phyloP scores from a whole-genome alignment of 805 yeast species.

The Yarrowia sp. region DNA sequence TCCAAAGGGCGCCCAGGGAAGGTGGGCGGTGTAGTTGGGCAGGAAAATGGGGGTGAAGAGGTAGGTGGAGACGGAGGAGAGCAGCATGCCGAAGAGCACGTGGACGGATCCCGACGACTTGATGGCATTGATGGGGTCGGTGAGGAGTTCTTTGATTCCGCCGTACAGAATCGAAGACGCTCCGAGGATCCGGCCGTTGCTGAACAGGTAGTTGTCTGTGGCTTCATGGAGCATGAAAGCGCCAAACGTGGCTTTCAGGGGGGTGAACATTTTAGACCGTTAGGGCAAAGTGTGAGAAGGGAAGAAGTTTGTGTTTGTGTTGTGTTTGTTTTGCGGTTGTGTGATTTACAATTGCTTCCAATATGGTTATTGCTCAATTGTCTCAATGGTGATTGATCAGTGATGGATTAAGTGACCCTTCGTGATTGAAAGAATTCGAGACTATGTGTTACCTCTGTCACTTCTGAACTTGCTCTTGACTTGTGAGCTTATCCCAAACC shows the following conservation, averaged over 20 bases:
- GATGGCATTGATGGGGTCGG: constrained; percentile 10
- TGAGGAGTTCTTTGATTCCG: neutral
- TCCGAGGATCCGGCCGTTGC: constrained; percentile 4
- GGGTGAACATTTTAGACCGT: neutral
- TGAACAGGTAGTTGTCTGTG: constrained; percentile 1
- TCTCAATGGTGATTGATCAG: too few relatives aligned
- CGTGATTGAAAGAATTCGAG: too few relatives aligned
- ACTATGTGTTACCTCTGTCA: too few relatives aligned
- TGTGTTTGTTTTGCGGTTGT: too few relatives aligned
- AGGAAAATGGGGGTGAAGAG: constrained; percentile 7
- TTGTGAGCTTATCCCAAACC: neutral
- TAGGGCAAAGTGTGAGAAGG: neutral
- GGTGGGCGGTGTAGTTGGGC: constrained; percentile 1
- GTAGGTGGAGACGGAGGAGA: constrained; percentile 1
- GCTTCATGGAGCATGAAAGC: constrained; percentile 15
- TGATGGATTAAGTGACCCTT: too few relatives aligned
- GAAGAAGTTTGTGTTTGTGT: too few relatives aligned
- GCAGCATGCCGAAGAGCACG: constrained; percentile 5
- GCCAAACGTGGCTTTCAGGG: neutral
- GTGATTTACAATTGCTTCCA: too few relatives aligned
- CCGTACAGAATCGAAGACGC: neutral
- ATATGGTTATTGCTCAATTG: too few relatives aligned
- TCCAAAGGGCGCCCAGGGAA: constrained; percentile 8
- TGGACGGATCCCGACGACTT: neutral
- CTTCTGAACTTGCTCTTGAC: too few relatives aligned